These are phyloP conservation scores for Aspergillus ustus DNA, from an alignment of 2,329 filamentous ascomycete species.

Conservation along the genomic window DNA sequence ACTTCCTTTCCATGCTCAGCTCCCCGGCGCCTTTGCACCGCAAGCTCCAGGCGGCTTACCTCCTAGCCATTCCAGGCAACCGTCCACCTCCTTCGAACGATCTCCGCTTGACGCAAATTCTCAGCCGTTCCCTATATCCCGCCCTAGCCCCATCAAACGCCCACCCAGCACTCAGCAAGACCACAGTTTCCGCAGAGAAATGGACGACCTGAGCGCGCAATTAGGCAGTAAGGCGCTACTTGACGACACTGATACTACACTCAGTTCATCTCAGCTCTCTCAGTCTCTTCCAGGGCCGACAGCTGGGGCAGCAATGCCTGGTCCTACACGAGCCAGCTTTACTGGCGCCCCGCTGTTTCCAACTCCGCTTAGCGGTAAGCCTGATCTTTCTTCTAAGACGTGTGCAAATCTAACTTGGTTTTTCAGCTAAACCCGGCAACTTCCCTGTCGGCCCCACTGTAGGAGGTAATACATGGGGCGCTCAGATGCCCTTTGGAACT, in stretches of 20 bases:
- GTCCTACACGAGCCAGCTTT: slow-evolving; percentile 48
- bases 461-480: slow-evolving; percentile 40
- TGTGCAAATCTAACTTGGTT: slow-evolving; percentile 22
- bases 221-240: slow-evolving; percentile 90
- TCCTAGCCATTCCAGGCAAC: slow-evolving; percentile 73
- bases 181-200: slow-evolving; percentile 55
- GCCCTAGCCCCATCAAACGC: slow-evolving; percentile 85
- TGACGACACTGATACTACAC: slow-evolving; percentile 72
- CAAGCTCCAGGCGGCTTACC: slow-evolving; percentile 45
- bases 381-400: background rate
- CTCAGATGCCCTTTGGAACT: slow-evolving; percentile 43
- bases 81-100: slow-evolving; percentile 67
- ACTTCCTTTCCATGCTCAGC: slow-evolving; percentile 49
- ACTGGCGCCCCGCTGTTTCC: slow-evolving; percentile 47
- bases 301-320: slow-evolving; percentile 55
- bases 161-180: slow-evolving; percentile 72
- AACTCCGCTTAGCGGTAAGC: slow-evolving; percentile 49
- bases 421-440: slow-evolving; percentile 39
- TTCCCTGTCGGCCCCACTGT: slow-evolving; percentile 39
- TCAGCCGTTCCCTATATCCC: slow-evolving; percentile 73
- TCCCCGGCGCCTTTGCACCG: slow-evolving; percentile 37
- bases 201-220: slow-evolving; percentile 76
- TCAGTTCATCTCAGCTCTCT: slow-evolving; percentile 54
- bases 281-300: slow-evolving; percentile 56
- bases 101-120: slow-evolving; percentile 63